These are phyloP conservation scores for Fusarium aywerte DNA, from an alignment of 2,329 filamentous ascomycete species.

Conservation along the genomic window DNA sequence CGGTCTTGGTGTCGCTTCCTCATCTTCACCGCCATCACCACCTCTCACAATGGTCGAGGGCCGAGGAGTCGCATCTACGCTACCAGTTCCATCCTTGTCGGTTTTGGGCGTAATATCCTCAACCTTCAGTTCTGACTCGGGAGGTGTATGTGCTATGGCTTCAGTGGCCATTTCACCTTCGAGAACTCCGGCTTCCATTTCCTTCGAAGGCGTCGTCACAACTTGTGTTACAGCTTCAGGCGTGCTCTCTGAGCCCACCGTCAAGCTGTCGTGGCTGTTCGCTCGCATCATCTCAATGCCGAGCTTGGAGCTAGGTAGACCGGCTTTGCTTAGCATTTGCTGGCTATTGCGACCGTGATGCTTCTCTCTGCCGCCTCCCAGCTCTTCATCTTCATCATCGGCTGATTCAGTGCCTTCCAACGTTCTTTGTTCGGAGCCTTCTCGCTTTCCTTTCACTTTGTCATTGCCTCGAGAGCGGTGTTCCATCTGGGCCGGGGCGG, in stretches of 20 bases:
- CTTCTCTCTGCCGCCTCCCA: constrained; percentile 65
- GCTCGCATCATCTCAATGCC: constrained; percentile 98
- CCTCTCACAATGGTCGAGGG: constrained; percentile 43
- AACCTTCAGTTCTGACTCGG: constrained; percentile 32
- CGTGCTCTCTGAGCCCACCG: constrained; percentile 61
- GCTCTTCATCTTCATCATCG: constrained; percentile 94
- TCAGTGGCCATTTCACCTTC: constrained; percentile 23
- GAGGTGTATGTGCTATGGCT: constrained; percentile 41
- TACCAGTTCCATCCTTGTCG: constrained; percentile 33
- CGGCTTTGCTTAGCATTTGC: constrained; percentile 57
- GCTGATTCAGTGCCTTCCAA: constrained; percentile 84
- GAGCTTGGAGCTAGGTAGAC: constrained; percentile 83
- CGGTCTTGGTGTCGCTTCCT: constrained; percentile 55
- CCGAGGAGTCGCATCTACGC: constrained; percentile 59
- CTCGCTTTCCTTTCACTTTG: constrained; percentile 77
- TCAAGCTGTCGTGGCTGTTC: constrained; percentile 88
- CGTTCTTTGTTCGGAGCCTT: constrained; percentile 77
- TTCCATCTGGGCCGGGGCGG: constrained; percentile 72
- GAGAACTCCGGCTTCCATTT: constrained; percentile 50
- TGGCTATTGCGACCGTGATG: constrained; percentile 60
- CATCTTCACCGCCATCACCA: constrained; percentile 21
- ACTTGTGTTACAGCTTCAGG: constrained; percentile 64
- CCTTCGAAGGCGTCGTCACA: constrained; percentile 60
- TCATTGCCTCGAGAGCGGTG: constrained; percentile 72
- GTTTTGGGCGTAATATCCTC: constrained; percentile 12